phyloP scores from a whole-genome alignment of 176 grass and related monocot species.

The Cymbopogon citratus region DNA sequence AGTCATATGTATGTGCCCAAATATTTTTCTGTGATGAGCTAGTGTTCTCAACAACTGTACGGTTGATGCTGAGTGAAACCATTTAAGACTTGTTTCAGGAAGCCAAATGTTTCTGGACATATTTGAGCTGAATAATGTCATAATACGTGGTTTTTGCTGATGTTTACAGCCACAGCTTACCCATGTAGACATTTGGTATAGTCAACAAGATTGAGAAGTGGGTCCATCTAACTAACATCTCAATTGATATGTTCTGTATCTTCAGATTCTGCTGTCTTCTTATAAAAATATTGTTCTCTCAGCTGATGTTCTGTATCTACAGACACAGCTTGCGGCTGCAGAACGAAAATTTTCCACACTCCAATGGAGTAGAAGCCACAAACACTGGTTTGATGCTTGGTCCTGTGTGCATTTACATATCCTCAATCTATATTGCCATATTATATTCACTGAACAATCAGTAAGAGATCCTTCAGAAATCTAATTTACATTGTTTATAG shows the following conservation, averaged over 20 bases:
- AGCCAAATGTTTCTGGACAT: neutral
- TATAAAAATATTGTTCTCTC: neutral
- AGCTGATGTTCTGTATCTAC: neutral
- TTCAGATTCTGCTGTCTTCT: neutral
- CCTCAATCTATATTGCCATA: neutral
- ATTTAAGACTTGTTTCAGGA: neutral
- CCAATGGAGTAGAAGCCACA: neutral
- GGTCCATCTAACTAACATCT: neutral
- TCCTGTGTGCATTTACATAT: neutral
- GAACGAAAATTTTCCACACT: neutral
- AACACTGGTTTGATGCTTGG: neutral
- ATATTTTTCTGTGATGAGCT: neutral
- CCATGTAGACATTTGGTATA: neutral
- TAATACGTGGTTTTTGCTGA: neutral
- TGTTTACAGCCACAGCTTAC: neutral
- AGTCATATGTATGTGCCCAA: neutral
- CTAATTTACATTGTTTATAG: neutral
- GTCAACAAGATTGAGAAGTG: neutral
- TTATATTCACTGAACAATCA: neutral
- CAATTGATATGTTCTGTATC: neutral
- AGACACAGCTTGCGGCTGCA: no score
- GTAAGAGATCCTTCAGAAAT: neutral
- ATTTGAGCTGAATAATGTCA: neutral
- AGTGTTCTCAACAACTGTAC: neutral
- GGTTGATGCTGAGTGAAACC: neutral